A percentile compares a stretch with the other conserved stretches of the same genome.
Evolutionary conservation across 345 rosid genomes (phyloP).

Genomic region (Tarenaya hassleriana): DNA sequence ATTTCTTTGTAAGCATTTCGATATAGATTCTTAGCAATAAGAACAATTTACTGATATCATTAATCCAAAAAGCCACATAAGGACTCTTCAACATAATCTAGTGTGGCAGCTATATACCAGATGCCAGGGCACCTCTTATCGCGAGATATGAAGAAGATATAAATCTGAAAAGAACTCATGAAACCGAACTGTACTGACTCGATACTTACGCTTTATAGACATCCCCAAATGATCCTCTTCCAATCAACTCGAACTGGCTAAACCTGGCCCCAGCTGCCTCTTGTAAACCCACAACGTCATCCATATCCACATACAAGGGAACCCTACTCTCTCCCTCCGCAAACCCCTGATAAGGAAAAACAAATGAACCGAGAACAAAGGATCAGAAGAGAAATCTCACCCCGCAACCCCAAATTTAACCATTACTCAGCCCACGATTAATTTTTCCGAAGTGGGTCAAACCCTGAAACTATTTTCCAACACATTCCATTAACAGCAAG

Average conservation of each 20-base stretch:
- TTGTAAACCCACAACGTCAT: constrained; percentile 63
- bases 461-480: constrained; percentile 30
- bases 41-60: not conserved
- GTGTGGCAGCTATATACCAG: too few species aligned
- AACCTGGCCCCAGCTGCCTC: constrained; percentile 84
- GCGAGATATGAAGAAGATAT: not conserved
- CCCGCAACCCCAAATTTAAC: constrained; percentile 13
- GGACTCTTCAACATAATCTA: not conserved
- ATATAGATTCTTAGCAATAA: not conserved
- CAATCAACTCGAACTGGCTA: constrained; percentile 78
- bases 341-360: constrained; percentile 16
- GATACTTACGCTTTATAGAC: constrained; percentile 93
- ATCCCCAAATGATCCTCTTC: constrained; percentile 96
- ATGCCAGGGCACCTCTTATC: too few species aligned
- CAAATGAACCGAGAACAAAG: constrained; percentile 1
- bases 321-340: constrained; percentile 19
- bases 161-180: not conserved
- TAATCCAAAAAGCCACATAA: not conserved
- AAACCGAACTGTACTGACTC: not conserved
- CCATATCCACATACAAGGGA: constrained; percentile 41
- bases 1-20: not conserved
- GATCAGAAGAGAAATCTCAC: constrained; percentile 7
- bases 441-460: constrained; percentile 24
- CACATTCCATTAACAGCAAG: constrained; percentile 5
- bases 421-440: constrained; percentile 16